Conservation (phyloP, 2,329 filamentous ascomycete genomes). For the Fusarium scirpi region DNA sequence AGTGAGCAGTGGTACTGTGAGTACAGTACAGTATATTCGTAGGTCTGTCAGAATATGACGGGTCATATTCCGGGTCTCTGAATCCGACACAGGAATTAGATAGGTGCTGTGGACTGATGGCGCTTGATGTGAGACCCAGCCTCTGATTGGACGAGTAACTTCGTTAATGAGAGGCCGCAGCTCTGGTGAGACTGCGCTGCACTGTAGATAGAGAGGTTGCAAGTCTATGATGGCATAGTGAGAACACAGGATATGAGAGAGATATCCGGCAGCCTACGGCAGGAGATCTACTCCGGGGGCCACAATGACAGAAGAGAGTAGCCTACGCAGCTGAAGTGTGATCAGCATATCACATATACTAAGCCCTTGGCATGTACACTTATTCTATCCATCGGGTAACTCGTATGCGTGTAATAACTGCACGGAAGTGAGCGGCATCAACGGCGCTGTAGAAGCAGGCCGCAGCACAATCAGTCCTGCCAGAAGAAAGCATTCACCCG, state of each 20-base stretch:
- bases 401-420: background rate
- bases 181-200: conserved; percentile 28
- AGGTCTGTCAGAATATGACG: conserved; percentile 28
- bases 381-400: background rate
- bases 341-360: conserved; percentile 4
- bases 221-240: conserved; percentile 39
- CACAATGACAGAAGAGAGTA: background rate
- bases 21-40: background rate
- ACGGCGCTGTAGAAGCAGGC: conserved; percentile 8
- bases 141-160: conserved; percentile 10
- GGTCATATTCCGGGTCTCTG: conserved; percentile 32
- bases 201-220: conserved; percentile 4
- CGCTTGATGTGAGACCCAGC: conserved; percentile 33
- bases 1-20: conserved; percentile 13
- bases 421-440: conserved; percentile 1
- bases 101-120: conserved; percentile 21
- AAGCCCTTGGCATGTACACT: conserved; percentile 12
- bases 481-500: background rate
- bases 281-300: conserved; percentile 9
- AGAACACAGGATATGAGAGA: conserved; percentile 8
- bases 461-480: background rate
- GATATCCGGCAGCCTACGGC: conserved; percentile 1
- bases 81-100: conserved; percentile 12
- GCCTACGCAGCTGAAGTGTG: background rate
- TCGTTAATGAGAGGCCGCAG: conserved; percentile 9